Evolutionary conservation across 2,329 filamentous ascomycete species (phyloP).

Genomic region (Emericellopsis cladophorae): DNA sequence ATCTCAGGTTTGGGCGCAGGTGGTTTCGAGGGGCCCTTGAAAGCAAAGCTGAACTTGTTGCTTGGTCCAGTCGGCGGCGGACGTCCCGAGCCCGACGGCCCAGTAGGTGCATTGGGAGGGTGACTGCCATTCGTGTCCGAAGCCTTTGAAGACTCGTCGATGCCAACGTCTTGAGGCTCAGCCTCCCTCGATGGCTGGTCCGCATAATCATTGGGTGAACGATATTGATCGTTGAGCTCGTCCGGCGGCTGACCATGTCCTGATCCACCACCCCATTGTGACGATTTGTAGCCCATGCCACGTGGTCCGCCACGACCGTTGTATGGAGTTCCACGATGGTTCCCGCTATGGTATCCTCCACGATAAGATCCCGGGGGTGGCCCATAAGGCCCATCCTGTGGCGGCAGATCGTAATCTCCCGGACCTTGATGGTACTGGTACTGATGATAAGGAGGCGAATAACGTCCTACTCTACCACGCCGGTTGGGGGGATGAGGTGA

Average conservation of each 20-base stretch:
- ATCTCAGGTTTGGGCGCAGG: slow-evolving; percentile 51
- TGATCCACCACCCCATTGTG: slow-evolving; percentile 42
- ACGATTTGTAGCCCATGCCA: slow-evolving; percentile 49
- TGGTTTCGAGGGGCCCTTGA: slow-evolving; percentile 61
- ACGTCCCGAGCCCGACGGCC: slow-evolving; percentile 32
- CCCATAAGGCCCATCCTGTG: slow-evolving; percentile 37
- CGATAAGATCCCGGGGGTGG: slow-evolving; percentile 6
- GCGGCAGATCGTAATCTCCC: slow-evolving; percentile 26
- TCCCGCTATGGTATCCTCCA: slow-evolving; percentile 15
- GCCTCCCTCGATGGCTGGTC: background rate
- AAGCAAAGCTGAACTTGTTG: slow-evolving; percentile 83
- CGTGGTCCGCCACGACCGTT: slow-evolving; percentile 38
- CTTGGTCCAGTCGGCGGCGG: slow-evolving; percentile 41
- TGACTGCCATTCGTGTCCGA: background rate
- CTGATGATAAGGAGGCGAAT: slow-evolving; percentile 34
- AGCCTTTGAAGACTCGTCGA: background rate
- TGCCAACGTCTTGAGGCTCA: background rate
- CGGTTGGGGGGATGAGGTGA: no score
- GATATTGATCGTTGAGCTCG: background rate
- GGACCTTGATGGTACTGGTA: slow-evolving; percentile 43
- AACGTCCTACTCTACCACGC: no score
- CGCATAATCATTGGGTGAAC: background rate
- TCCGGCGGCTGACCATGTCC: background rate
- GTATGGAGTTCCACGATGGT: slow-evolving; percentile 49
- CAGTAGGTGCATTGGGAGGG: slow-evolving; percentile 33